Percentiles rank a stretch among this genome's conserved stretches.
Evolutionary conservation across 2,329 filamentous ascomycete genomes (phyloP).

Genomic region (Fusarium compactum): DNA sequence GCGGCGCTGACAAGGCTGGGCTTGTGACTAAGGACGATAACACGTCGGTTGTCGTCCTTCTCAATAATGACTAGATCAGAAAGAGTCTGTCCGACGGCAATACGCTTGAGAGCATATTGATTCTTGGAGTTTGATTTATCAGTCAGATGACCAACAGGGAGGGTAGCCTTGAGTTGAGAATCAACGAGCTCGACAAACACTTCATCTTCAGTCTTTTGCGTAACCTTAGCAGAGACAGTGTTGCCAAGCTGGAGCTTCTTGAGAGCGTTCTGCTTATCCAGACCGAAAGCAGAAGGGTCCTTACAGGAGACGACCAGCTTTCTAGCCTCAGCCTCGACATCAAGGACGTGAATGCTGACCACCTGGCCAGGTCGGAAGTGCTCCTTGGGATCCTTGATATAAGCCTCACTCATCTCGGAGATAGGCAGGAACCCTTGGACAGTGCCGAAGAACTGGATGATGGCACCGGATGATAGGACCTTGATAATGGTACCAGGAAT

Average conservation of each 20-base stretch:
- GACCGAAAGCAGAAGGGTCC: conserved; percentile 81
- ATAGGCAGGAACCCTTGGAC: conserved; percentile 90
- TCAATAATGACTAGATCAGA: conserved; percentile 87
- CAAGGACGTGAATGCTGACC: conserved; percentile 88
- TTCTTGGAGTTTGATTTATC: conserved; percentile 88
- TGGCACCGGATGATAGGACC: conserved; percentile 80
- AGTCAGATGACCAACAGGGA: conserved; percentile 82
- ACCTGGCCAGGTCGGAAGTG: conserved; percentile 94
- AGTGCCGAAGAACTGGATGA: conserved; percentile 90
- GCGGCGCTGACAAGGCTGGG: conserved; percentile 82
- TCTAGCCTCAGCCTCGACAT: conserved; percentile 76
- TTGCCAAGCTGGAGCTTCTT: conserved; percentile 79
- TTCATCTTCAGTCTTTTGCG: conserved; percentile 83
- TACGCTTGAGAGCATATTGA: conserved; percentile 79
- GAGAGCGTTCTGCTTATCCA: conserved; percentile 81
- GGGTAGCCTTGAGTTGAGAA: conserved; percentile 79
- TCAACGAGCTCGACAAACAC: conserved; percentile 81
- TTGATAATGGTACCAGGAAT: conserved; percentile 89
- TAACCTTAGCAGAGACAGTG: conserved; percentile 81
- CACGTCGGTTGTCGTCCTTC: conserved; percentile 81
- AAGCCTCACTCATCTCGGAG: conserved; percentile 98
- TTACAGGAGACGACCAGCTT: conserved; percentile 93
- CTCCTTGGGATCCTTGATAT: conserved; percentile 86
- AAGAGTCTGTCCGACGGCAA: conserved; percentile 86
- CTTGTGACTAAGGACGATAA: conserved; percentile 84